Evolutionary conservation across 352 stramenopile genomes (phyloP).

Genomic region (Phytophthora rubi): DNA sequence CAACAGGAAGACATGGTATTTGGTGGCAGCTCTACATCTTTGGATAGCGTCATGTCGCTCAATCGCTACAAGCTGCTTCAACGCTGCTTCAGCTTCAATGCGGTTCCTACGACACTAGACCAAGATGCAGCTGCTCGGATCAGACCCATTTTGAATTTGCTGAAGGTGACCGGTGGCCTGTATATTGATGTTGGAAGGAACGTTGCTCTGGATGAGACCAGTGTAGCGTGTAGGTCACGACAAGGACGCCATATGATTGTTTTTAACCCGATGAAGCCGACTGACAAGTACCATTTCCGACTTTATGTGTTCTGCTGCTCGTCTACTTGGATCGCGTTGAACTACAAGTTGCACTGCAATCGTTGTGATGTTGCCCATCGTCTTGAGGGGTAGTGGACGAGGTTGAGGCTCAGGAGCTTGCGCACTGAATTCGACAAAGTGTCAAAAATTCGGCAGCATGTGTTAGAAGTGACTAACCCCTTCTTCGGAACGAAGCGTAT

Average conservation of each 20-base stretch:
- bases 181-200: not conserved
- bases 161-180: not conserved
- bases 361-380: conserved; percentile 23
- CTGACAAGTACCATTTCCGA: not conserved
- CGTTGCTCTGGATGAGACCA: not conserved
- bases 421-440: conserved; percentile 11
- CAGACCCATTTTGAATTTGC: not conserved
- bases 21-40: not conserved
- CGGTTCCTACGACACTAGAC: not conserved
- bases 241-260: not conserved
- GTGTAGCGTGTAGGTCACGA: not conserved
- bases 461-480: conserved; percentile 21
- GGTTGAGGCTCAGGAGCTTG: not conserved
- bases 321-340: not conserved
- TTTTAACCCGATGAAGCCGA: not conserved
- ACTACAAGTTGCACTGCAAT: not conserved
- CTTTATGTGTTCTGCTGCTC: not conserved
- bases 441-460: conserved; percentile 21
- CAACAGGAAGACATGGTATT: not conserved
- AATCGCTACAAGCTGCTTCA: not conserved
- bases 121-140: not conserved
- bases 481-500: conserved; percentile 20
- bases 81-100: not conserved
- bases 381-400: conserved; percentile 11
- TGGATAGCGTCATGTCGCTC: not conserved